Base-by-base conservation (phyloP, 1,139 yeast genomes). In the Geotrichum klebahnii region DNA sequence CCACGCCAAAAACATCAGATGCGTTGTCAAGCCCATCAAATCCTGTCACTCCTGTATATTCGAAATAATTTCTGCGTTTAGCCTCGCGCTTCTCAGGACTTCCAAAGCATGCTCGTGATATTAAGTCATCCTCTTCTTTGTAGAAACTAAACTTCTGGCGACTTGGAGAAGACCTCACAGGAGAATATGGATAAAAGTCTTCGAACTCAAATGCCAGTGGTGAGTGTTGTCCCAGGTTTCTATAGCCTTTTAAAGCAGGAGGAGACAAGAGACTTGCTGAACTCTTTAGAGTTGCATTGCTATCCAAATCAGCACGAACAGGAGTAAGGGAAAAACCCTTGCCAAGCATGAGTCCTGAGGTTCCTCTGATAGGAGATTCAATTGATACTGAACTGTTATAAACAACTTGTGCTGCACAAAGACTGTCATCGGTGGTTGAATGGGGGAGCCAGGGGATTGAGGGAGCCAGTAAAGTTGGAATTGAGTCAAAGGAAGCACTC, bases 111-210 rank as follows among this genome's bases (percentile, higher is more conserved):
- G 67, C 65, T 6, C 71, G 55, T 6, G 70, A 69, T 34, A 79
- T 73, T 71, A 73, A 74, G 57, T 80, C 84, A 57, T 80, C 84
- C 55, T 79, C 82, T 56, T 76, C 82, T 28, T 46, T 37, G 31
- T 31, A 31, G 5, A 28, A 36, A 2, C 45, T 28, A 39, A 50
- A 45, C 22, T 41, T 33, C 19, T 36, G 35, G 9, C 44, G 43
- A n/a, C 26, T 28, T 3, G 54, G 52, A 2, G 51, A 47, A 6
- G 42, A 28, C 2, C 46, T 37, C 20, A 47, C 29, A 9, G 52
- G 52, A 2, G 52, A 48, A 28, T 44, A 48, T 3, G 52, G 48
- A 34, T 44, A 48, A n/a, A 39, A n/a, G 29, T 48, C 48, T 26
- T 48, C 52, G 34, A 48, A 48, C 36, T 48, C 52, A 23, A 17